Base-by-base conservation (phyloP, 208 protist species). In the Acanthamoeba lenticulata region DNA sequence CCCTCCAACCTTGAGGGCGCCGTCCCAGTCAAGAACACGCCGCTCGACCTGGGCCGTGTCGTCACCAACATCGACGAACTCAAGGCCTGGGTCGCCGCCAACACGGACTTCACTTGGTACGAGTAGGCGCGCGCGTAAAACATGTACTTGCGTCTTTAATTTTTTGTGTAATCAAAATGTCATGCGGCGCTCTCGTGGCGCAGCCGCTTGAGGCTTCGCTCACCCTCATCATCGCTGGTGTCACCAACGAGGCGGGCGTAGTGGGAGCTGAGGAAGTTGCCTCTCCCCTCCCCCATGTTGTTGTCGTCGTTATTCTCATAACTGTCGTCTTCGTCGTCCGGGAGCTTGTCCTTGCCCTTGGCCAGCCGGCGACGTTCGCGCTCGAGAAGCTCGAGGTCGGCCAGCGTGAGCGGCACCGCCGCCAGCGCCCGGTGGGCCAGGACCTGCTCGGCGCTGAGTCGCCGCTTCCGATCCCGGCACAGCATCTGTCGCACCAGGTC, bases 1-100 rank as follows among this genome's bases (percentile, higher is more conserved):
- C 67, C 67, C 36, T 45, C 67, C 67, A 44, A 79, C 34, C 38
- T 79, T 24, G 67, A 79, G 67, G 67, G 67, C 36, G 67, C 67
- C 67, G 67, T 79, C 36, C 67, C 67, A 4, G 67, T 79, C 36
- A 79, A 79, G 67, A 79, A 79, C 67, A 79, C 67, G 67, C 67
- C 67, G 67, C 67, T 79, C 36, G 67, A 79, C 67, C 11, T 79
- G 24, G 36, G 29, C 67, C 29, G 24, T 3, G 67, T 79, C 29
- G 67, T 79, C 11, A 79, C 67, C n/a, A 79, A 79, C 67, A 38
- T 79, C 7, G 67, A 79, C 34, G 67, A 79, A 4, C 67, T 79
- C 36, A 79, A 79, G 67, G 32, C 67, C 67, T 79, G 67, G 67
- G 67, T 79, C 6, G 36, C 67, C 36, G 67, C 67, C 67, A 4